These are phyloP conservation scores for Sarcodon aspratus DNA, from an alignment of 768 basidiomycete genomes.

Conservation along the genomic window DNA sequence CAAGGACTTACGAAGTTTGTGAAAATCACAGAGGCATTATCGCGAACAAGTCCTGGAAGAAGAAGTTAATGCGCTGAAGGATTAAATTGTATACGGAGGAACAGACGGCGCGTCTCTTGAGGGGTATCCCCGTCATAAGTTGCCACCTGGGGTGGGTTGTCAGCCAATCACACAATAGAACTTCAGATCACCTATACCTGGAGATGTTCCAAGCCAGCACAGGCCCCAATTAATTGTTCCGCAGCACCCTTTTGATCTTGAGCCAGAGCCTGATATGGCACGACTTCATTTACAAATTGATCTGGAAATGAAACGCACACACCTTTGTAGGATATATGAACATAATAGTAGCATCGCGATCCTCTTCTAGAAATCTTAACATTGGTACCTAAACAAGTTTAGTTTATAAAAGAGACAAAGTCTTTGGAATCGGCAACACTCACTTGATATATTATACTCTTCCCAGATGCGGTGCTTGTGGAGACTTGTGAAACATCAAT, in stretches of 20 bases:
- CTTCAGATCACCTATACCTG: conserved; percentile 23
- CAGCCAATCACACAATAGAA: neutral
- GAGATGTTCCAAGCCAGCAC: conserved; percentile 51
- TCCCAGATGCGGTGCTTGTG: conserved; percentile 84
- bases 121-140: conserved; percentile 90
- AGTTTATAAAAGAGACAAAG: neutral
- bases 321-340: conserved; percentile 89
- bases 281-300: neutral
- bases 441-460: conserved; percentile 82
- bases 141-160: conserved; percentile 31
- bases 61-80: neutral
- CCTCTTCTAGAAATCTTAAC: conserved; percentile 50
- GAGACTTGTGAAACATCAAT: conserved; percentile 33
- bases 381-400: conserved; percentile 49
- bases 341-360: conserved; percentile 54
- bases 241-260: conserved; percentile 76
- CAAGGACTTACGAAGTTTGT: conserved; percentile 66
- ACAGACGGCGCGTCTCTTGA: conserved; percentile 51
- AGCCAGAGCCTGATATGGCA: conserved; percentile 57
- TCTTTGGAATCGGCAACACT: neutral
- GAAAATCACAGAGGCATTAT: conserved; percentile 69
- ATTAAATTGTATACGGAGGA: conserved; percentile 2
- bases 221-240: conserved; percentile 49
- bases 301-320: neutral
- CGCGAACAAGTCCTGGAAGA: conserved; percentile 44